These are phyloP conservation scores for Globisporangium paroecandrum DNA, from an alignment of 352 stramenopile species.

Conservation along the genomic window DNA sequence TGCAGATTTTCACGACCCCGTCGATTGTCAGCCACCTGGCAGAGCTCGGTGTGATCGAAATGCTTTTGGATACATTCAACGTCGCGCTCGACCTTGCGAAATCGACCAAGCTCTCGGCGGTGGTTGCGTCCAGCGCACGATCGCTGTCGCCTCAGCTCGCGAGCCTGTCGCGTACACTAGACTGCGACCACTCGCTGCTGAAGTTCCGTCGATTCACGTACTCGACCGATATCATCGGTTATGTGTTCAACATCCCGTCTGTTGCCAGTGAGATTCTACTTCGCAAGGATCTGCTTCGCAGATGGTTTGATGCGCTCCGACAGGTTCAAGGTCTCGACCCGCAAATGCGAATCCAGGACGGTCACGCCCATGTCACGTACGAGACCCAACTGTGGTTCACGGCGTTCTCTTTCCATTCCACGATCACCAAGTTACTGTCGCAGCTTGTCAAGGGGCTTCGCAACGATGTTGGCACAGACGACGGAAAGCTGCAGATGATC, in stretches of 20 bases:
- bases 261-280: conserved; percentile 64
- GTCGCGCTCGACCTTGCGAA: conserved; percentile 71
- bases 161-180: conserved; percentile 52
- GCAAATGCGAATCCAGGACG: conserved; percentile 70
- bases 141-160: conserved; percentile 20
- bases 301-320: conserved; percentile 68
- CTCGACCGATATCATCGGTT: conserved; percentile 92
- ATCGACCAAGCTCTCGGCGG: conserved; percentile 30
- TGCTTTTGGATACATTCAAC: conserved; percentile 75
- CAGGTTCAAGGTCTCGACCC: conserved; percentile 81
- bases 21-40: conserved; percentile 78
- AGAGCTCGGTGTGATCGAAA: conserved; percentile 62
- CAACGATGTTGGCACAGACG: conserved; percentile 40
- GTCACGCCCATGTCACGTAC: conserved; percentile 91
- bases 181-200: conserved; percentile 89
- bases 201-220: conserved; percentile 93
- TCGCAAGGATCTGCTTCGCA: conserved; percentile 47
- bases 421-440: conserved; percentile 59
- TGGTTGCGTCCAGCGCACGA: conserved; percentile 21
- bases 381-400: conserved; percentile 93
- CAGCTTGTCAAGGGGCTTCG: conserved; percentile 63
- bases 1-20: conserved; percentile 94
- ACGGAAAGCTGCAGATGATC: conserved; percentile 54
- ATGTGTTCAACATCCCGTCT: conserved; percentile 91
- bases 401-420: conserved; percentile 89